Conservation (phyloP, 2,329 filamentous ascomycete species). For the Trichoderma aggressivum region DNA sequence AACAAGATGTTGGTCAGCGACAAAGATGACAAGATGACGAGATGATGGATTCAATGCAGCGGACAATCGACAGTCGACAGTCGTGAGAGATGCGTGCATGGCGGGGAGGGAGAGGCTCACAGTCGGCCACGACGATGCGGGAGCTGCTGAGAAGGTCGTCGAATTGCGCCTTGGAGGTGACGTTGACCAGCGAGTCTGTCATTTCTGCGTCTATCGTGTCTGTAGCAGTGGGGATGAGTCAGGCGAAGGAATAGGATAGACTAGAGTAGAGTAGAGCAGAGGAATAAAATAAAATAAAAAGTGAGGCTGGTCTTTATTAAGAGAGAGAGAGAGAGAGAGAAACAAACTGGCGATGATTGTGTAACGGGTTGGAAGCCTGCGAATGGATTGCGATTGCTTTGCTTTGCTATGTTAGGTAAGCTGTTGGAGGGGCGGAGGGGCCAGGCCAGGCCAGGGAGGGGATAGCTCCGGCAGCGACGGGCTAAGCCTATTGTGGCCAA, state of each 20-base stretch:
- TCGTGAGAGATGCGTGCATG: not conserved
- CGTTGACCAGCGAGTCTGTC: slow-evolving; percentile 30
- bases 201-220: slow-evolving; percentile 21
- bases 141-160: slow-evolving; percentile 65
- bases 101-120: slow-evolving; percentile 60
- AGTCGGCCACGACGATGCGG: slow-evolving; percentile 81
- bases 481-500: slow-evolving; percentile 11
- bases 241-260: not conserved
- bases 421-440: not conserved
- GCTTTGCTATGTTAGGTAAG: not conserved
- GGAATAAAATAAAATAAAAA: not conserved
- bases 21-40: not conserved
- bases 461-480: not conserved
- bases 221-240: not conserved
- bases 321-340: not conserved
- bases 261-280: not conserved
- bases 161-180: slow-evolving; percentile 59
- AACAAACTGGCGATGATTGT: not conserved
- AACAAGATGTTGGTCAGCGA: slow-evolving; percentile 20
- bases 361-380: slow-evolving; percentile 6
- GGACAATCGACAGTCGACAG: not conserved
- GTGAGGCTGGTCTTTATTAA: not conserved
- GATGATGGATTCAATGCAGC: not conserved
- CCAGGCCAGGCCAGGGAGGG: too few species aligned
- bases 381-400: not conserved